Evolutionary conservation across 192 early-diverging fungal genomes (phyloP), one percentile per base, ranked within the genome.

Genomic region (Borealophlyctis nickersoniae): DNA sequence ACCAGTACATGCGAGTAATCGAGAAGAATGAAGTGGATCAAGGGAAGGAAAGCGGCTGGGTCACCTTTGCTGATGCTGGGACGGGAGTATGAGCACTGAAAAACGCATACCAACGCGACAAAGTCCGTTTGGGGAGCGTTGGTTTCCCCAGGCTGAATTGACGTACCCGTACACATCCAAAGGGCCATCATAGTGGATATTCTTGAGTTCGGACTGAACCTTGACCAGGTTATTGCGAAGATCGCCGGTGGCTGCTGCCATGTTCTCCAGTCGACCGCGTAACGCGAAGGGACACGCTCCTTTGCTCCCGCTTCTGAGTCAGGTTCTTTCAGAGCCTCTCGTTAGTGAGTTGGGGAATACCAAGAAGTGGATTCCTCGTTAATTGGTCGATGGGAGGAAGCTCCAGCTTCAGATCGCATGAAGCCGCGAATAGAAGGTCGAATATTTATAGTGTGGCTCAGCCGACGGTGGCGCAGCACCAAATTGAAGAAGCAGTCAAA

Each of bases 201-300:
- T 7, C 13, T 67, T 57, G 23, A 85, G 67, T 4, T 69, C 74
- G 22, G 67, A 16, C 50, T 84, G 69, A 9, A 79, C 27, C 56
- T 77, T 81, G 11, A 56, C 29, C 3, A 85, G 67, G 63, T 80
- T 84, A 69, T 82, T 82, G n/a, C 60, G 36, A 28, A 85, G 36
- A 65, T 85, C 83, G 5, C 83, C 83, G 5, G 82, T 84, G 9
- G 75, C 39, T n/a, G n/a, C n/a, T n/a, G n/a, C n/a, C n/a, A n/a
- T n/a, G n/a, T n/a, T n/a, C n/a, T n/a, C n/a, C n/a, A n/a, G n/a
- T n/a, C n/a, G n/a, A n/a, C n/a, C n/a, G n/a, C n/a, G n/a, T n/a
- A n/a, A n/a, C n/a, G n/a, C n/a, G n/a, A n/a, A n/a, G n/a, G n/a
- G n/a, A n/a, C n/a, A n/a, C n/a, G n/a, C n/a, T n/a, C n/a, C n/a